These are phyloP conservation scores for Epichloe uncinata DNA, from an alignment of 2,329 filamentous ascomycete species.

Conservation along the genomic window DNA sequence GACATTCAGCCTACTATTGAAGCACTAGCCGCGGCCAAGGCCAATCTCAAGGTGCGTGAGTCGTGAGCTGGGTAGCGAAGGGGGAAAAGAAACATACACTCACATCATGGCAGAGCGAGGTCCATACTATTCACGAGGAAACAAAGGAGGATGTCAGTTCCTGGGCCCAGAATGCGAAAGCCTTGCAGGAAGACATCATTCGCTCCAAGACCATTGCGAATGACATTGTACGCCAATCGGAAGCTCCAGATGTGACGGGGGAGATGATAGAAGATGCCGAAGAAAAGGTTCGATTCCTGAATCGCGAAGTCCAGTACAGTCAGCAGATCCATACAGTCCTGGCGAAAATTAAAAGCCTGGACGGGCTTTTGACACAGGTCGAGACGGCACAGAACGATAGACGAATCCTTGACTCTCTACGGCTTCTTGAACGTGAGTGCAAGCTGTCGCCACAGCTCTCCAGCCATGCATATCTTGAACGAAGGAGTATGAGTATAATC, in stretches of 20 bases:
- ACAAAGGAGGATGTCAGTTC: slow-evolving; percentile 67
- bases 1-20: slow-evolving; percentile 27
- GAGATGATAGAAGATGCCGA: slow-evolving; percentile 39
- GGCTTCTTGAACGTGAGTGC: slow-evolving; percentile 41
- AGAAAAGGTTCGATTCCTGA: slow-evolving; percentile 41
- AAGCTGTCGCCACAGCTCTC: neutral
- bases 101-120: slow-evolving; percentile 34
- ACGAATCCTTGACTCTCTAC: slow-evolving; percentile 42
- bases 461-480: neutral
- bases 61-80: neutral
- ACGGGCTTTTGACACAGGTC: slow-evolving; percentile 47
- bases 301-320: slow-evolving; percentile 45
- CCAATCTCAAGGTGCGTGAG: slow-evolving; percentile 25
- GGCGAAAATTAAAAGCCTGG: slow-evolving; percentile 39
- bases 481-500: neutral
- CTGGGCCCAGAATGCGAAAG: slow-evolving; percentile 77
- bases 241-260: slow-evolving; percentile 44
- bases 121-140: slow-evolving; percentile 63
- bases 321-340: slow-evolving; percentile 40
- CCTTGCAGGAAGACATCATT: slow-evolving; percentile 74
- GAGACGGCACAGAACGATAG: slow-evolving; percentile 41
- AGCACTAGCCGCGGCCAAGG: slow-evolving; percentile 22
- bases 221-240: slow-evolving; percentile 67
- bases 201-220: slow-evolving; percentile 66
- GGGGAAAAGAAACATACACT: neutral